Evolutionary conservation across 2,329 filamentous ascomycete genomes (phyloP).

Genomic region (Ascochyta fabae): DNA sequence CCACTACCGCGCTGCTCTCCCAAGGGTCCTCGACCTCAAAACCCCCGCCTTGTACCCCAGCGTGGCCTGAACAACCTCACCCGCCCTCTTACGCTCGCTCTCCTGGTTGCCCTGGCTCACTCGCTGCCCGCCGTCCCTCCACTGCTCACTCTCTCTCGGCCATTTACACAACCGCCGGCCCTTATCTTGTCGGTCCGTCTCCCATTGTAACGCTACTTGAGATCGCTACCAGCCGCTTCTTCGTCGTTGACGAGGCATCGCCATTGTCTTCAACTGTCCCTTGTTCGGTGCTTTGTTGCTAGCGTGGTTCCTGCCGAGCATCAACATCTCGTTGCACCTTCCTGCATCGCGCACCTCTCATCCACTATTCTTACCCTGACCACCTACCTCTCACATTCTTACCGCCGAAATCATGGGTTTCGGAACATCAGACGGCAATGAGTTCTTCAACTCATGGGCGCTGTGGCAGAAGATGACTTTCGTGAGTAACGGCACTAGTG

Average conservation of each 20-base stretch:
- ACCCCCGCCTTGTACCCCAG: constrained; percentile 26
- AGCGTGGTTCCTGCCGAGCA: constrained; percentile 24
- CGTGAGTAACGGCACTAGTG: constrained; percentile 61
- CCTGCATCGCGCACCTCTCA: constrained; percentile 19
- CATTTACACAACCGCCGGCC: neutral
- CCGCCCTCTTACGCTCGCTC: constrained; percentile 27
- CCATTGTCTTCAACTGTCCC: constrained; percentile 18
- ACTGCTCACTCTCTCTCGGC: neutral
- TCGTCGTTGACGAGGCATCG: neutral
- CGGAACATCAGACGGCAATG: constrained; percentile 36
- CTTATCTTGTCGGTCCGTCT: constrained; percentile 6
- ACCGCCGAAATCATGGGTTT: constrained; percentile 28
- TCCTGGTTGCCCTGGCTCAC: neutral
- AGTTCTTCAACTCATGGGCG: constrained; percentile 65
- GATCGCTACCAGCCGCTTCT: neutral
- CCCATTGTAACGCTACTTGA: constrained; percentile 1
- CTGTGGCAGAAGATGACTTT: constrained; percentile 92
- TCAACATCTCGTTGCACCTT: constrained; percentile 19
- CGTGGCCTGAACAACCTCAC: constrained; percentile 17
- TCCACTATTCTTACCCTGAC: constrained; percentile 29
- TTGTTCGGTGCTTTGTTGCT: constrained; percentile 20
- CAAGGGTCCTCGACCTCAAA: constrained; percentile 23
- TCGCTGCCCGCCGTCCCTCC: constrained; percentile 13
- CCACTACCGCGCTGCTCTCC: constrained; percentile 31
- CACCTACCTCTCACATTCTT: constrained; percentile 21